These are phyloP conservation scores for Tetradesmus lagerheimii DNA, from an alignment of 139 green algal genomes.

Conservation along the genomic window DNA sequence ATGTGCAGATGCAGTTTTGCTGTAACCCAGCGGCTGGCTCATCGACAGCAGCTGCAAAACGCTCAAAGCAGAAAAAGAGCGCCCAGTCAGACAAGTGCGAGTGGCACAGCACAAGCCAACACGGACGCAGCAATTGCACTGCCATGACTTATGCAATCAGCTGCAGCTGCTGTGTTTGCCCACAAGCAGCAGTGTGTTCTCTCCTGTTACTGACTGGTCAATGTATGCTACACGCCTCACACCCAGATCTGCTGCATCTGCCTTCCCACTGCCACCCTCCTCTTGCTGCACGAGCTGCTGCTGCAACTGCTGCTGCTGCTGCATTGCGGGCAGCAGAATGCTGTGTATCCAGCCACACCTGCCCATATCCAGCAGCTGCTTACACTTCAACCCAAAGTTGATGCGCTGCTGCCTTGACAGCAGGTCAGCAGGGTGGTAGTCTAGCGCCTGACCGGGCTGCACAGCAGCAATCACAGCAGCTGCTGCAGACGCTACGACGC, in stretches of 20 bases:
- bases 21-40: too few species aligned
- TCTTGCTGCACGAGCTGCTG: neutral
- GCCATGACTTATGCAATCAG: neutral
- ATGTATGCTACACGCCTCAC: constrained; percentile 7
- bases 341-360: neutral
- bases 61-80: too few species aligned
- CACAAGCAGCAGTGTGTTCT: constrained; percentile 36
- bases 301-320: constrained; percentile 22
- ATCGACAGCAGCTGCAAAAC: too few species aligned
- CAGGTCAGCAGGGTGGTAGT: constrained; percentile 6
- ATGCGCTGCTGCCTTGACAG: neutral
- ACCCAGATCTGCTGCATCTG: neutral
- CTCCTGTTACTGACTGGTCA: constrained; percentile 10
- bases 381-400: constrained; percentile 30
- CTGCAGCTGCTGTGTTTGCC: neutral
- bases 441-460: neutral
- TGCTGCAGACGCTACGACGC: neutral
- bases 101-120: too few species aligned
- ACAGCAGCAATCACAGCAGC: neutral
- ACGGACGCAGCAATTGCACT: too few species aligned
- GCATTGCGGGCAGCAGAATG: neutral
- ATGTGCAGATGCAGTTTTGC: too few species aligned
- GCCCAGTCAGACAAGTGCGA: too few species aligned
- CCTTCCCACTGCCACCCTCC: neutral
- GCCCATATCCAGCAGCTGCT: constrained; percentile 35